phyloP scores from a whole-genome alignment of 768 basidiomycete species.

The Suillus weaverae region DNA sequence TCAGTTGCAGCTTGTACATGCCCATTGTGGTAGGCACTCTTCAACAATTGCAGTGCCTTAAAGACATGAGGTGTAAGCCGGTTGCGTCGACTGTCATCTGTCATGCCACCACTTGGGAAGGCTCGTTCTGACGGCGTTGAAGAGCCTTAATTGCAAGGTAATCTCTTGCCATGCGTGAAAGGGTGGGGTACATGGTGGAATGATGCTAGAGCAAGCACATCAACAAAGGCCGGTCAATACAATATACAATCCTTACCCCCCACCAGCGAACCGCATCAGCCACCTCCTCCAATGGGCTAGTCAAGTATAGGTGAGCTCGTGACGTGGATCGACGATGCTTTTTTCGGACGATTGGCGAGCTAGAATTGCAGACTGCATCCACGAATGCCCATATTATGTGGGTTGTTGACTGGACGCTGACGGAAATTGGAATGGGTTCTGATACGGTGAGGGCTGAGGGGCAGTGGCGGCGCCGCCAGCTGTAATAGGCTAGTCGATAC shows the following conservation, averaged over 20 bases:
- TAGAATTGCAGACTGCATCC: neutral
- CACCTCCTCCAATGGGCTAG: slow-evolving; percentile 1
- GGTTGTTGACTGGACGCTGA: neutral
- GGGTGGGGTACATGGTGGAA: too few relatives aligned
- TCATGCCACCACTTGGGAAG: slow-evolving; percentile 30
- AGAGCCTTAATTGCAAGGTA: neutral
- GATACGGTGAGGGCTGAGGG: too few relatives aligned
- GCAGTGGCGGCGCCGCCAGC: too few relatives aligned
- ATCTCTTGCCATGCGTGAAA: neutral
- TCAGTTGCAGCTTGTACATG: slow-evolving; percentile 21
- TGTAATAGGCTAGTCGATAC: too few relatives aligned
- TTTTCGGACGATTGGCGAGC: neutral
- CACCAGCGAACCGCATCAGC: slow-evolving; percentile 8
- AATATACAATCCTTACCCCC: slow-evolving; percentile 5
- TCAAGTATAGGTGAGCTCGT: slow-evolving; percentile 5
- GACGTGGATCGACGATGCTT: neutral
- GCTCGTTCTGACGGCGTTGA: slow-evolving; percentile 24
- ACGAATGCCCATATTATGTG: neutral
- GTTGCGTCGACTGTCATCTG: slow-evolving; percentile 20
- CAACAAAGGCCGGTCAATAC: neutral
- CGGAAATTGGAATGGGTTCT: too few relatives aligned
- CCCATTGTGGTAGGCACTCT: slow-evolving; percentile 29
- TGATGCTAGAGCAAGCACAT: too few relatives aligned
- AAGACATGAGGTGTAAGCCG: slow-evolving; percentile 26
- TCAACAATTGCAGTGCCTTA: slow-evolving; percentile 20